Conservation (phyloP, 2,329 filamentous ascomycete species). For the Pseudocercospora pini-densiflorae region DNA sequence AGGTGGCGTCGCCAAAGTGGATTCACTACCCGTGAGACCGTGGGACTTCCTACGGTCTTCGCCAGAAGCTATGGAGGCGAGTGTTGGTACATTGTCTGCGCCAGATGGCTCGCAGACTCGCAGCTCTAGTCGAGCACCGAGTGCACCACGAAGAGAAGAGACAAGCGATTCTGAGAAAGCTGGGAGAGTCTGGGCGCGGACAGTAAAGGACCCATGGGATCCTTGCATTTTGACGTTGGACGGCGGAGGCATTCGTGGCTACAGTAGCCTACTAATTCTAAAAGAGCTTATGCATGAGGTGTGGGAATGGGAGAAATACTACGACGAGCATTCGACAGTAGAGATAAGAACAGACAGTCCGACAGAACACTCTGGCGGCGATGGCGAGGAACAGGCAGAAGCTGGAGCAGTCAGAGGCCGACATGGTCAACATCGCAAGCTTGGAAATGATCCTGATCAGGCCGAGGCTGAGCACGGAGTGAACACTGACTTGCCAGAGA, state of each 20-base stretch:
- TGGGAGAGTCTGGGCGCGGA: constrained; percentile 49
- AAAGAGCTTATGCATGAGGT: constrained; percentile 55
- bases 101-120: constrained; percentile 26
- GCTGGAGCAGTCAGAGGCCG: constrained; percentile 25
- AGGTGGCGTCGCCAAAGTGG: constrained; percentile 34
- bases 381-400: constrained; percentile 22
- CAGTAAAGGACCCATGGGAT: constrained; percentile 53
- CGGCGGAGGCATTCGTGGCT: constrained; percentile 57
- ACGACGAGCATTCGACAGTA: constrained; percentile 32
- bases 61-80: constrained; percentile 29
- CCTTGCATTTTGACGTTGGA: constrained; percentile 54
- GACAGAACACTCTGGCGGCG: constrained; percentile 14
- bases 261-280: constrained; percentile 55
- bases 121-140: constrained; percentile 33
- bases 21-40: constrained; percentile 40
- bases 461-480: constrained; percentile 27
- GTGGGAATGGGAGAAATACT: constrained; percentile 49
- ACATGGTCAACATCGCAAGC: constrained; percentile 16
- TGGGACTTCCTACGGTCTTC: constrained; percentile 37
- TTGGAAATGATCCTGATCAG: constrained; percentile 23
- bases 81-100: constrained; percentile 27
- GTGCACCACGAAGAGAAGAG: constrained; percentile 35
- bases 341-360: constrained; percentile 28
- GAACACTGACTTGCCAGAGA: constrained; percentile 15
- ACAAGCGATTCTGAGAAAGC: constrained; percentile 46